These are phyloP conservation scores for Isoetes engelmannii DNA, from an alignment of 83 land plant species.

Conservation along the genomic window DNA sequence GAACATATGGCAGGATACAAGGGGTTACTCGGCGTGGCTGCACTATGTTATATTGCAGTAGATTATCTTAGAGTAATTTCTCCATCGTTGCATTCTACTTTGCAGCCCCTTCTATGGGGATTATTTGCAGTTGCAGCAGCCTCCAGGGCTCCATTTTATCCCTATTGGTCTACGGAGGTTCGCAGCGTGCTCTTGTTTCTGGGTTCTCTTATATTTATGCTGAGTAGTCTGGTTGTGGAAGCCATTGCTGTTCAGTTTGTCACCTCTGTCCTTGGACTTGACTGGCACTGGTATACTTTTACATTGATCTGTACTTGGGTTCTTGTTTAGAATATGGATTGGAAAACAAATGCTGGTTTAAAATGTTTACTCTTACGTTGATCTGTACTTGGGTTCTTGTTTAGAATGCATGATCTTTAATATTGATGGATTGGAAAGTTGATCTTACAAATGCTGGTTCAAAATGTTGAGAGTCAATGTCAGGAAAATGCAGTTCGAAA, in stretches of 20 bases:
- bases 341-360: neutral
- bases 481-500: neutral
- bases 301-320: no score
- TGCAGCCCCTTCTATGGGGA: constrained; percentile 61
- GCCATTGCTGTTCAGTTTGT: constrained; percentile 60
- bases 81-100: constrained; percentile 50
- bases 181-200: constrained; percentile 48
- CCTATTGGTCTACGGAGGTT: constrained; percentile 61
- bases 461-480: neutral
- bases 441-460: neutral
- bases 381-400: neutral
- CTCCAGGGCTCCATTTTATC: constrained; percentile 56
- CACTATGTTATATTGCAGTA: constrained; percentile 42
- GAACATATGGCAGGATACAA: no score
- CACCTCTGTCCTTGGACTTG: constrained; percentile 73
- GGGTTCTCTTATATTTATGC: constrained; percentile 57
- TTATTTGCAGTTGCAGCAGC: constrained; percentile 46
- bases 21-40: constrained; percentile 42
- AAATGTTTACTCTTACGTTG: neutral
- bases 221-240: constrained; percentile 50
- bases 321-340: neutral
- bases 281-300: constrained; percentile 57
- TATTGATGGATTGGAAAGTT: neutral
- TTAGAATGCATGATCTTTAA: neutral
- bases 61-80: constrained; percentile 55